Percentiles rank a stretch among this genome's conserved stretches.
Evolutionary conservation across 2,329 filamentous ascomycete species (phyloP).

Genomic region (Mycogone perniciosa): DNA sequence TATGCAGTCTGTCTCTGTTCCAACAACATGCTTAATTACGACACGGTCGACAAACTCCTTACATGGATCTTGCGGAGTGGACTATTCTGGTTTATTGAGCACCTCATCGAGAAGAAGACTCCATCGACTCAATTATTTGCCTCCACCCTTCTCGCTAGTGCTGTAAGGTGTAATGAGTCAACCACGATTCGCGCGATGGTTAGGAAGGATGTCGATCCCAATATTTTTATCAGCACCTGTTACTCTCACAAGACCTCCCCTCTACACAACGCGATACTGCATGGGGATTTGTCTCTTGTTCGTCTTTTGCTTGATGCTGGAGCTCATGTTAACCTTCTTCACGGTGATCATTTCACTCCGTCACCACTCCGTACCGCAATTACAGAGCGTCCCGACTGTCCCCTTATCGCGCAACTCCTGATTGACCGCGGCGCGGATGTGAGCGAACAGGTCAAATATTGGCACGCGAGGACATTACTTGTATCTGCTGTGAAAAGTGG

Average conservation of each 20-base stretch:
- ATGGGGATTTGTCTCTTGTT: no score
- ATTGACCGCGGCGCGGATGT: neutral
- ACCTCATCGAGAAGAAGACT: neutral
- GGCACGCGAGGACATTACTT: no score
- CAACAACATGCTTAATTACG: neutral
- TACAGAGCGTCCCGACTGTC: no score
- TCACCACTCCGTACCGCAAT: no score
- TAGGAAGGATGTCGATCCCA: neutral
- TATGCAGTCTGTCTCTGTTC: neutral
- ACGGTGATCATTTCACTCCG: no score
- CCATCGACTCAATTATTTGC: neutral
- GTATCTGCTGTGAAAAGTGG: no score
- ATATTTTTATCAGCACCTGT: neutral
- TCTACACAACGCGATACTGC: no score
- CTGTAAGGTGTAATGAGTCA: neutral
- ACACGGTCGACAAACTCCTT: neutral
- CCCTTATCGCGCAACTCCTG: neutral
- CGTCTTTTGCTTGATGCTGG: no score
- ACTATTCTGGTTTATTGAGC: neutral
- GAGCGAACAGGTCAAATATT: neutral
- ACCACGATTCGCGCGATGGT: neutral
- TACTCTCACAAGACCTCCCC: no score
- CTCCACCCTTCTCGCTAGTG: neutral
- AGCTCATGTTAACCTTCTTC: no score
- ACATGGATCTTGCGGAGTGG: neutral